Evolutionary conservation across 805 yeast genomes (phyloP).

Genomic region (Starmerella vitae): DNA sequence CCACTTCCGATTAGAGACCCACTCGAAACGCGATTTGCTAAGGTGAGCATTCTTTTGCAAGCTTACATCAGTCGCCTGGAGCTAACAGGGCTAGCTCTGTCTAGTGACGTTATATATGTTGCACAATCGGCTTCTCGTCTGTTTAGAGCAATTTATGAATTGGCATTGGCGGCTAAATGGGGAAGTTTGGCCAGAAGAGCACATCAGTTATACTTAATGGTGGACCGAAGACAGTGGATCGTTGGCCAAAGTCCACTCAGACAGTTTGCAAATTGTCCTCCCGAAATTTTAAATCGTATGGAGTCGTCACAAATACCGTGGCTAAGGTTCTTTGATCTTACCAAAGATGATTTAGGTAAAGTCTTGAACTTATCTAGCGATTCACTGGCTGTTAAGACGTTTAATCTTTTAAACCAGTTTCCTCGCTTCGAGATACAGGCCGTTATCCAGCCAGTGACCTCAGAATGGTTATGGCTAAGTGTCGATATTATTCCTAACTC

Average conservation of each 20-base stretch:
- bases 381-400: constrained; percentile 40
- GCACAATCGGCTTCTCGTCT: constrained; percentile 89
- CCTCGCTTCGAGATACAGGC: constrained; percentile 54
- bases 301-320: constrained; percentile 79
- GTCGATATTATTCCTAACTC: constrained; percentile 59
- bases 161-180: constrained; percentile 60
- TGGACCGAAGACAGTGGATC: constrained; percentile 71
- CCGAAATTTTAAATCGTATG: constrained; percentile 53
- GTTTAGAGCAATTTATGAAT: constrained; percentile 71
- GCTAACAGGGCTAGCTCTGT: constrained; percentile 77
- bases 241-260: constrained; percentile 66
- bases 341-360: constrained; percentile 65
- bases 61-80: constrained; percentile 67
- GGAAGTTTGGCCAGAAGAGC: constrained; percentile 44
- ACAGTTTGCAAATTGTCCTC: constrained; percentile 63
- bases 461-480: constrained; percentile 50
- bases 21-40: constrained; percentile 57
- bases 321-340: constrained; percentile 55
- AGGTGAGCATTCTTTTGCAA: constrained; percentile 68
- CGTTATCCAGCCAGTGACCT: constrained; percentile 63
- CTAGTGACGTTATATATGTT: constrained; percentile 85
- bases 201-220: constrained; percentile 61
- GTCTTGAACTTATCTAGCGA: constrained; percentile 51
- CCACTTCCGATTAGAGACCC: constrained; percentile 80
- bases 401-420: constrained; percentile 50